phyloP scores from a whole-genome alignment of 2,329 filamentous ascomycete genomes.

The Botrytis sinoallii region DNA sequence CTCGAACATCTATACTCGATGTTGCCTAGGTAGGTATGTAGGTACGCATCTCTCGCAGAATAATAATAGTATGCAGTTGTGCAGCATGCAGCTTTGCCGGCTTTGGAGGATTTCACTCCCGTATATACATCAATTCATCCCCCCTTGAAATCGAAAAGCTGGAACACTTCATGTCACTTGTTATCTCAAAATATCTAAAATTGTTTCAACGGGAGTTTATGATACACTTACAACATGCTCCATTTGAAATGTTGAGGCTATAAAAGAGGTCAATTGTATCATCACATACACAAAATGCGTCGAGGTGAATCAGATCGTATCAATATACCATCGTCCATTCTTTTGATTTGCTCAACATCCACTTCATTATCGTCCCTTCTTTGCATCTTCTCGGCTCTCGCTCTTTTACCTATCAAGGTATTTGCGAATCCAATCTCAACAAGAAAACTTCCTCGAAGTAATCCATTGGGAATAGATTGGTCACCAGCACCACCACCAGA shows the following conservation, averaged over 20 bases:
- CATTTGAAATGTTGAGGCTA: conserved; percentile 5
- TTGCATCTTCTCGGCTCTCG: neutral
- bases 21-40: neutral
- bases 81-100: conserved; percentile 11
- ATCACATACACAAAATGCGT: conserved; percentile 18
- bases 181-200: neutral
- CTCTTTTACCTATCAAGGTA: neutral
- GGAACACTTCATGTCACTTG: conserved; percentile 10
- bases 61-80: neutral
- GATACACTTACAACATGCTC: neutral
- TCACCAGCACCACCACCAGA: conserved; percentile 57
- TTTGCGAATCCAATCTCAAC: neutral
- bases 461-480: conserved; percentile 44
- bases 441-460: neutral
- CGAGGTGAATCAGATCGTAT: conserved; percentile 1
- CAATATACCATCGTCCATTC: neutral
- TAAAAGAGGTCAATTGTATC: conserved; percentile 11
- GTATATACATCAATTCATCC: conserved; percentile 15
- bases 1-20: neutral
- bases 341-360: neutral
- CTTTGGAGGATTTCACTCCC: neutral
- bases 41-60: neutral
- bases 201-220: conserved; percentile 8
- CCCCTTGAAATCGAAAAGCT: conserved; percentile 9
- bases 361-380: neutral